Conservation (phyloP, 2,329 filamentous ascomycete species). For the Seiridium cupressi region DNA sequence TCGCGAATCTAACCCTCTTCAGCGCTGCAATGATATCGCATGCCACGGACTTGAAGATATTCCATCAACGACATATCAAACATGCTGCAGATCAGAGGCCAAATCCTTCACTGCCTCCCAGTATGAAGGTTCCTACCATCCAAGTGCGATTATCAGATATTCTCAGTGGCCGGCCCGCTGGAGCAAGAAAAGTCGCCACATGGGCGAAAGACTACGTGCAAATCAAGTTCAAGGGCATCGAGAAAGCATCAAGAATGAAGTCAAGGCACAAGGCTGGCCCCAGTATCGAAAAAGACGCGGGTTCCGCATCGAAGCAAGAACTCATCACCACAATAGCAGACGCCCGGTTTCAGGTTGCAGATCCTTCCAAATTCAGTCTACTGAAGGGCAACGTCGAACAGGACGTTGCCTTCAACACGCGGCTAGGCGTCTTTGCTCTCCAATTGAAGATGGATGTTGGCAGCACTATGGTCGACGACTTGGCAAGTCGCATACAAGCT, state of each 20-base stretch:
- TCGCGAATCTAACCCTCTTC: slow-evolving; percentile 49
- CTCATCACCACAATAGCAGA: slow-evolving; percentile 43
- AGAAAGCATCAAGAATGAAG: slow-evolving; percentile 15
- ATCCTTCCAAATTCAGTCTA: slow-evolving; percentile 52
- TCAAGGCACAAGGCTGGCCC: slow-evolving; percentile 6
- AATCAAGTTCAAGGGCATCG: slow-evolving; percentile 53
- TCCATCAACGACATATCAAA: slow-evolving; percentile 43
- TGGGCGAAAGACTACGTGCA: slow-evolving; percentile 62
- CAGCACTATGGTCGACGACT: slow-evolving; percentile 54
- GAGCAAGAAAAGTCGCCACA: slow-evolving; percentile 22
- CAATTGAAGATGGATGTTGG: slow-evolving; percentile 59
- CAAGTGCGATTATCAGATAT: slow-evolving; percentile 48
- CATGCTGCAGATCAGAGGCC: slow-evolving; percentile 30
- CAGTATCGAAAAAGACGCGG: slow-evolving; percentile 4
- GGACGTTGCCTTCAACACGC: slow-evolving; percentile 60
- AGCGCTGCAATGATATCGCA: slow-evolving; percentile 51
- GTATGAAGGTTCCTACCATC: slow-evolving; percentile 46
- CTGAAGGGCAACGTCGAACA: slow-evolving; percentile 55
- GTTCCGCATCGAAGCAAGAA: slow-evolving; percentile 15
- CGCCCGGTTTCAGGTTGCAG: slow-evolving; percentile 53
- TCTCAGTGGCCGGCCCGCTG: slow-evolving; percentile 19
- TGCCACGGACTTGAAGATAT: slow-evolving; percentile 44
- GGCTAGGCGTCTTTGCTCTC: slow-evolving; percentile 62
- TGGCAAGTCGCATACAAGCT: slow-evolving; percentile 60
- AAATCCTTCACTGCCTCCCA: slow-evolving; percentile 38